Evolutionary conservation across 1,284 basidiomycete species (phyloP), one percentile per base, ranked within the genome.

Genomic region (Ceratobasidium sp.): DNA sequence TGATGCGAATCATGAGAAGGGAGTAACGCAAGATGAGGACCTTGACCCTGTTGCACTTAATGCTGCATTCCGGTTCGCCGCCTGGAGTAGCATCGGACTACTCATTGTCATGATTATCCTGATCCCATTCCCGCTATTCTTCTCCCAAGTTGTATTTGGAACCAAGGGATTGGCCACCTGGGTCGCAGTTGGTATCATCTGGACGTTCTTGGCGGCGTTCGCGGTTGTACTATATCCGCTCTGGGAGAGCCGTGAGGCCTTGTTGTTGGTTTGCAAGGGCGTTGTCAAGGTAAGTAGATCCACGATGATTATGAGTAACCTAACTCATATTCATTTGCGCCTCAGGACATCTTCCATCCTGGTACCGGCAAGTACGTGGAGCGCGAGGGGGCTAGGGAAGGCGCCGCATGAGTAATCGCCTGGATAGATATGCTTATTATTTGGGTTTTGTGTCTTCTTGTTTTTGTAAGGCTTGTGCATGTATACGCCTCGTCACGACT

Each of bases 91-190:
- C 0, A 76, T 94, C 60, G 78, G 80, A 8, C 81, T 95, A 76
- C 84, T 89, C 52, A 65, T 92, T 32, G 77, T 92, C 1, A 82
- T 91, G 77, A 84, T 92, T 76, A 83, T 93, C 77, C 73, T 91
- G 71, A 88, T 96, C 65, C 94, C 94, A 0, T 81, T 96, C 1
- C 93, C 94, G 0, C 84, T 96, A 18, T 95, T 94, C 84, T 92
- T 92, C 79, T 88, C 91, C 0, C 85, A 86, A 50, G 89, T 91
- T 36, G 84, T 96, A 39, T 95, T 88, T 76, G 85, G 87, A 26
- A 64, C 55, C 46, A 77, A 80, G 4, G 93, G 92, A 0, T 85
- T 94, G 75, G 87, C 89, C 0, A 90, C 86, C 0, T 93, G 92
- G 91, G 89, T 87, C 75, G 84, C 78, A 78, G 84, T 96, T 70